A percentile compares a stretch with the other conserved stretches of the same genome.
These are phyloP conservation scores for Pseudogymnoascus sp. DNA, from an alignment of 2,329 filamentous ascomycete species.

Conservation along the genomic window DNA sequence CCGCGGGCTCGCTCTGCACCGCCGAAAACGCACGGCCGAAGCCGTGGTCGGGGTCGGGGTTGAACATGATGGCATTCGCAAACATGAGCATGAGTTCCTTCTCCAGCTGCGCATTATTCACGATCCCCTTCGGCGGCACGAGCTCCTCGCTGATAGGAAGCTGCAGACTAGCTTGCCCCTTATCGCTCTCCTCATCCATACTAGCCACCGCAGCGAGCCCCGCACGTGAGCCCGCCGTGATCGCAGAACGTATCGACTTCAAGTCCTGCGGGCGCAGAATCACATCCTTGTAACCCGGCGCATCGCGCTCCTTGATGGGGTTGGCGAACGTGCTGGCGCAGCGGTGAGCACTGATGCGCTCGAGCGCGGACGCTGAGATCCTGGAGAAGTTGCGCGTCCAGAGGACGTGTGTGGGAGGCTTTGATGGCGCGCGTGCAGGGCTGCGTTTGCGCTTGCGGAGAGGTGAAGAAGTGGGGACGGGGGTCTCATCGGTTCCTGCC, in stretches of 20 bases:
- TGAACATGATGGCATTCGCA: slow-evolving; percentile 98
- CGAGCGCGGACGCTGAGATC: slow-evolving; percentile 64
- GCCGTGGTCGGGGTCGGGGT: slow-evolving; percentile 68
- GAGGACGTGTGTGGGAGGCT: slow-evolving; percentile 59
- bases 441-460: slow-evolving; percentile 47
- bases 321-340: slow-evolving; percentile 74
- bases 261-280: slow-evolving; percentile 70
- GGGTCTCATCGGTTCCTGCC: slow-evolving; percentile 41
- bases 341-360: slow-evolving; percentile 69
- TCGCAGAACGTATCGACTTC: slow-evolving; percentile 67
- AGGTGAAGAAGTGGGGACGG: slow-evolving; percentile 29
- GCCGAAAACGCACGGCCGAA: slow-evolving; percentile 52
- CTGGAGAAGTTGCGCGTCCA: slow-evolving; percentile 70
- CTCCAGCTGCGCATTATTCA: slow-evolving; percentile 88
- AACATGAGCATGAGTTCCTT: slow-evolving; percentile 95
- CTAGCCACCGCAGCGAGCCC: slow-evolving; percentile 53
- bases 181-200: slow-evolving; percentile 50
- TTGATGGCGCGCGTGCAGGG: slow-evolving; percentile 40
- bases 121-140: slow-evolving; percentile 77
- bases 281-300: slow-evolving; percentile 66
- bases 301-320: slow-evolving; percentile 65
- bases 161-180: slow-evolving; percentile 49
- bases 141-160: slow-evolving; percentile 68
- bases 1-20: slow-evolving; percentile 35
- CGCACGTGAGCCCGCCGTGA: slow-evolving; percentile 63